Conservation (phyloP, 169 alveolate genomes). For the Plasmodium falciparum region DNA sequence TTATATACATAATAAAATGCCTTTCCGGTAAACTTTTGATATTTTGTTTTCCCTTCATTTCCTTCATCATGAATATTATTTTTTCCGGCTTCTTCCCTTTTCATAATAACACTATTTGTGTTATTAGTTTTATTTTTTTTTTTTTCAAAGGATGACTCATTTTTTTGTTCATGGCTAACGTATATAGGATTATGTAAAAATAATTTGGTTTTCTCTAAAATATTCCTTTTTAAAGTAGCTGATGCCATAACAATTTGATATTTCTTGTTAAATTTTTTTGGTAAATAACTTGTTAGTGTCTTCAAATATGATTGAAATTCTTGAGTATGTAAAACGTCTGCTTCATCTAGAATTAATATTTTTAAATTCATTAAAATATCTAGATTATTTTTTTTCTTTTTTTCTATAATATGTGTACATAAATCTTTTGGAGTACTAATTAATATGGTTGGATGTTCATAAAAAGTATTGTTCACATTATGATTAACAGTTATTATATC, state of each 20-base stretch:
- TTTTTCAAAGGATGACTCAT: not conserved
- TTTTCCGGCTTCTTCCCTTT: not conserved
- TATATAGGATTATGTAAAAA: constrained; percentile 60
- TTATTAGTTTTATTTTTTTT: not conserved
- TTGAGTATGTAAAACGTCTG: constrained; percentile 81
- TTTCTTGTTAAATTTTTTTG: constrained; percentile 55
- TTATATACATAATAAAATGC: constrained; percentile 49
- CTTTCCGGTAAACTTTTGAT: constrained; percentile 24
- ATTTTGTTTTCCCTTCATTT: not conserved
- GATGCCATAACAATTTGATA: constrained; percentile 75
- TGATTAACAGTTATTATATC: constrained; percentile 67
- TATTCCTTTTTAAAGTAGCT: constrained; percentile 36
- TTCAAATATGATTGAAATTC: constrained; percentile 80
- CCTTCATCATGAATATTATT: not conserved
- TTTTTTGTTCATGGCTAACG: constrained; percentile 17
- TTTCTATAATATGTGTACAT: constrained; percentile 51
- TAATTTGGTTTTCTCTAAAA: constrained; percentile 12
- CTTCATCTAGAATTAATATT: constrained; percentile 83
- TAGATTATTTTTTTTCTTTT: constrained; percentile 48
- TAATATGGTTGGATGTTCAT: constrained; percentile 77
- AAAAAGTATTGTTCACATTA: constrained; percentile 34
- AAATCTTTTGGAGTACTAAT: constrained; percentile 79
- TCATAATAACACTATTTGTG: not conserved
- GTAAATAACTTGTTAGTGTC: constrained; percentile 23
- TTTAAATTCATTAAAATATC: constrained; percentile 63